A percentile compares a stretch with the other conserved stretches of the same genome.
phyloP scores from a whole-genome alignment of 768 basidiomycete species.

The Leucosporidium yakuticum region DNA sequence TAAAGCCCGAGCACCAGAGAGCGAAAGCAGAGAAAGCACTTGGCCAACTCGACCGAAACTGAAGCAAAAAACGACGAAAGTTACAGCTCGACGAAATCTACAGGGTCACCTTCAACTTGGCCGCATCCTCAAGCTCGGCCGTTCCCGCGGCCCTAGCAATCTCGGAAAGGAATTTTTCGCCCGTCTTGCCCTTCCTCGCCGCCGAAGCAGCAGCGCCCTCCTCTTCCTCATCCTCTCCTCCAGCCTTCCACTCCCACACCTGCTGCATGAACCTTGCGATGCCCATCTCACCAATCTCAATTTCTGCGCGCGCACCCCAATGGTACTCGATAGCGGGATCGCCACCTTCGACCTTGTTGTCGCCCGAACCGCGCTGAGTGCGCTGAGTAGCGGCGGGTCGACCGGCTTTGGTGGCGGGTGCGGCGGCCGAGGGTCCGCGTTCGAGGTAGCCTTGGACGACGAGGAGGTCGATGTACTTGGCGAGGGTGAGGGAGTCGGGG shows the following conservation, averaged over 20 bases:
- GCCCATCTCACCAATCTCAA: slow-evolving; percentile 73
- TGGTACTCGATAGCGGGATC: slow-evolving; percentile 63
- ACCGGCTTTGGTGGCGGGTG: slow-evolving; percentile 46
- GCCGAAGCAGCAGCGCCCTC: background rate
- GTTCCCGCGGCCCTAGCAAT: slow-evolving; percentile 20
- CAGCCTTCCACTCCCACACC: slow-evolving; percentile 48
- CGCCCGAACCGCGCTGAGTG: slow-evolving; percentile 43
- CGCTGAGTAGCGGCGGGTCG: slow-evolving; percentile 43
- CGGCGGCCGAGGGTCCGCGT: slow-evolving; percentile 43
- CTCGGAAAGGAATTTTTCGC: slow-evolving; percentile 21
- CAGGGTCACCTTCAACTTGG: background rate
- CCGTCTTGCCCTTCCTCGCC: slow-evolving; percentile 6
- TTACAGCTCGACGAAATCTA: no score
- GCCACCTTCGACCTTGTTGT: slow-evolving; percentile 41
- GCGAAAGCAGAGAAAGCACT: no score
- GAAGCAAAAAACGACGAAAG: no score
- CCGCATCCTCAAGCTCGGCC: background rate
- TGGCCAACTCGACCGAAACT: no score
- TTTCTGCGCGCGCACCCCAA: slow-evolving; percentile 75
- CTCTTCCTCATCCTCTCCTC: background rate
- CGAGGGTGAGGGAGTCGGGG: slow-evolving; percentile 53
- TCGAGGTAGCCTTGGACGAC: slow-evolving; percentile 71
- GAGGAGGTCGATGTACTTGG: slow-evolving; percentile 59
- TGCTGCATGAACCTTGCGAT: slow-evolving; percentile 70
- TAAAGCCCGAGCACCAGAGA: no score